Evolutionary conservation across 306 rosid genomes (phyloP), one percentile per base, ranked within the genome.

Genomic region (Casuarina glauca): DNA sequence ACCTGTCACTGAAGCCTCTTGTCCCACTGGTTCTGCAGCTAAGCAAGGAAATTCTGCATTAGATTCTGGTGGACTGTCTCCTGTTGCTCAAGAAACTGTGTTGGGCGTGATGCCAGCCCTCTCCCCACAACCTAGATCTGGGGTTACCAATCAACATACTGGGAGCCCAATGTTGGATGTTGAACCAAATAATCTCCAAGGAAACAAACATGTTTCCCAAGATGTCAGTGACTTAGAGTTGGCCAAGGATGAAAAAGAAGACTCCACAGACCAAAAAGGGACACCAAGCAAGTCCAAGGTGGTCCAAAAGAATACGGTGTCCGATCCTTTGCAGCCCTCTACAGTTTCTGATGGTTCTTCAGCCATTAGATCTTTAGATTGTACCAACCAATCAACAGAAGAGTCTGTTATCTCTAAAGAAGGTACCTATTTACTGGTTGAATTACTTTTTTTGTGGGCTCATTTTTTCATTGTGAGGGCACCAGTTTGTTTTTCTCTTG

Each of bases 11-110:
- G 86, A 77, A 77, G 61, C 68, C 36, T 72, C 86, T 76, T 42
- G 87, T 48, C 84, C 72, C 58, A 48, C 39, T 32, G 75, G 75
- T 61, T 78, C 87, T 51, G 60, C 75, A 39, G 70, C 41, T 50
- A 83, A 81, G 67, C 84, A 73, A 74, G 84, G 66, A 76, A 88
- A 82, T 68, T 57, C 89, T 26, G 6, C 38, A 57, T 49, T 87
- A 52, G 85, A 78, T 76, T 53, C 84, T 48, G 81, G 83, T 61
- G 86, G 82, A 63, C 78, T 57, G 77, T 77, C 83, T 44, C 46
- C 58, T 83, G 79, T 74, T 39, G 44, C 76, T 38, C 38, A 72
- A 41, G 77, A 76, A 53, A 63, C 86, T 48, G 72, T 49, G 32
- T 70, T 91, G 11, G 69, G 74, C 76, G 82, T 79, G 76, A 84